A percentile compares a stretch with the other conserved stretches of the same genome.
These are phyloP conservation scores for Symbiodinium natans DNA, from an alignment of 73 alveolate species.

Conservation along the genomic window DNA sequence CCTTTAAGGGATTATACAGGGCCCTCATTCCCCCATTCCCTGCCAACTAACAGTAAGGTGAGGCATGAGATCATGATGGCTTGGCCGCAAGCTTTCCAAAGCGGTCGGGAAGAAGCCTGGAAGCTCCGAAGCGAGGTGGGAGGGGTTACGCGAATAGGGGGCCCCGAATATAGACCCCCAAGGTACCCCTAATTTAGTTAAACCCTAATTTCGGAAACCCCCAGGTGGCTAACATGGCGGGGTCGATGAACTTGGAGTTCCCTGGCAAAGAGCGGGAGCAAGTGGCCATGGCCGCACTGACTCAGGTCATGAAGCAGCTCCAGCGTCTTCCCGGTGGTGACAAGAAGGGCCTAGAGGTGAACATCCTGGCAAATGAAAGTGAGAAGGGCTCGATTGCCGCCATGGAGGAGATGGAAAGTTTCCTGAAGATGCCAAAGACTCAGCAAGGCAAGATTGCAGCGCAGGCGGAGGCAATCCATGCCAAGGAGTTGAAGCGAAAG, in stretches of 20 bases:
- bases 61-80: background rate
- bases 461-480: background rate
- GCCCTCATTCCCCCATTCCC: no score
- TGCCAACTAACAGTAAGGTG: no score
- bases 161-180: no score
- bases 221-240: no score
- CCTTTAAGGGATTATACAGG: no score
- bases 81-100: background rate
- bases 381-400: conserved; percentile 28
- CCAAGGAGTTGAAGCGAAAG: background rate
- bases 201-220: no score
- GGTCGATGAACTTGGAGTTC: background rate
- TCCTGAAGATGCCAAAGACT: background rate
- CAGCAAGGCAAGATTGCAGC: conserved; percentile 2
- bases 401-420: conserved; percentile 1
- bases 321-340: background rate
- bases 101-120: background rate
- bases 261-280: conserved; percentile 25
- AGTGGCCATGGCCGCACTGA: background rate
- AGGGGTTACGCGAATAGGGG: no score
- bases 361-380: background rate
- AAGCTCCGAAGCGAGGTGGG: conserved; percentile 10
- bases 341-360: background rate
- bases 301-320: background rate
- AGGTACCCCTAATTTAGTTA: no score